Evolutionary conservation across 306 rosid genomes (phyloP).

Genomic region (Trichosanthes truncata): DNA sequence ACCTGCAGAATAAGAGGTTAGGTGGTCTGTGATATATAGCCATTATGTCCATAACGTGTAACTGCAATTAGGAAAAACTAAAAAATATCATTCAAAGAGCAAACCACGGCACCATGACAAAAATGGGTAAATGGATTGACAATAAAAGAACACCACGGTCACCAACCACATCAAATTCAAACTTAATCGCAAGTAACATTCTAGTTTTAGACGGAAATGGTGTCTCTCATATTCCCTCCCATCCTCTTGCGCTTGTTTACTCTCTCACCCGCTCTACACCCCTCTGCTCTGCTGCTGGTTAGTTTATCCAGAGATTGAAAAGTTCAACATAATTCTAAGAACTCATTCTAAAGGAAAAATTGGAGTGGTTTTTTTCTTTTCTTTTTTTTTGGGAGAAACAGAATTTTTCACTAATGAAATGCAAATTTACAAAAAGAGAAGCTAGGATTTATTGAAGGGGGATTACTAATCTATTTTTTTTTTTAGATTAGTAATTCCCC

Average conservation of each 20-base stretch:
- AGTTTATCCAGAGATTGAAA: too few relatives aligned
- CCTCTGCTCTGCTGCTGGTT: too few relatives aligned
- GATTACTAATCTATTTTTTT: too few relatives aligned
- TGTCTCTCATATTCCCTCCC: background rate
- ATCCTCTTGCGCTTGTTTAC: background rate
- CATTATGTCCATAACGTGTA: background rate
- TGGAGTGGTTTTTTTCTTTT: too few relatives aligned
- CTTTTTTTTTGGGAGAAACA: too few relatives aligned
- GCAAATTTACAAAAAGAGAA: too few relatives aligned
- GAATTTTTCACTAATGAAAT: too few relatives aligned
- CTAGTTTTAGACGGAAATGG: background rate
- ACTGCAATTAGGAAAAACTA: background rate
- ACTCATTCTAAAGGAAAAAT: too few relatives aligned
- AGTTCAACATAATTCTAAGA: too few relatives aligned
- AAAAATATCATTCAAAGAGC: background rate
- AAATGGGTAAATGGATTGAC: background rate
- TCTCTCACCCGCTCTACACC: background rate
- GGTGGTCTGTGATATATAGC: background rate
- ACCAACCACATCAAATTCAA: background rate
- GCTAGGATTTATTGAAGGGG: too few relatives aligned
- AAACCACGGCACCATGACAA: background rate
- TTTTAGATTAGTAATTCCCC: too few relatives aligned
- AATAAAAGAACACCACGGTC: background rate
- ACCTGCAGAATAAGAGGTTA: conserved; percentile 32
- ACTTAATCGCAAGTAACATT: background rate